Percentiles rank a stretch among this genome's conserved stretches.
phyloP scores from a whole-genome alignment of 805 yeast genomes.

The Hanseniaspora clermontiae region DNA sequence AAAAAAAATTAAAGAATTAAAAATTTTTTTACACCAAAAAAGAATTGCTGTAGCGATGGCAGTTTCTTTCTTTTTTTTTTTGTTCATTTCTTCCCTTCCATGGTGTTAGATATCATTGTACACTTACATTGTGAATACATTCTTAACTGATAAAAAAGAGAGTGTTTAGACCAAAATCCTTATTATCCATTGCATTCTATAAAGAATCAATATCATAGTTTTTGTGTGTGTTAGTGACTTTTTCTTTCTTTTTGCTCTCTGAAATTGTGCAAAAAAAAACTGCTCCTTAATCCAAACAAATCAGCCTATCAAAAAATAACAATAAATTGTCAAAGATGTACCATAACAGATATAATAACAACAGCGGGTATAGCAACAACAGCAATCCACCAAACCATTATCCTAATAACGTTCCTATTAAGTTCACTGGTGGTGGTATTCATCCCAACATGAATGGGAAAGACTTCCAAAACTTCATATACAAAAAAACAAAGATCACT shows the following conservation, averaged over 20 bases:
- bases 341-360: not conserved
- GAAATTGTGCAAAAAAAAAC: not conserved
- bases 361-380: not conserved
- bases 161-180: no score
- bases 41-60: no score
- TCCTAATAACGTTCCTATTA: not conserved
- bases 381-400: not conserved
- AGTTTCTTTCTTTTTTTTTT: not conserved
- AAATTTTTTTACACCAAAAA: no score
- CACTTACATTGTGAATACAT: not conserved
- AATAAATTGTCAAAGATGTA: not conserved
- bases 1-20: no score
- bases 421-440: slow-evolving; percentile 12
- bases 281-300: no score
- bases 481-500: slow-evolving; percentile 5
- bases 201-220: not conserved
- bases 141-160: no score
- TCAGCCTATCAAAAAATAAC: no score
- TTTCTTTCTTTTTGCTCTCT: not conserved
- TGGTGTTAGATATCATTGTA: not conserved
- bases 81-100: not conserved
- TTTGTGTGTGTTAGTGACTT: not conserved
- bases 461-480: slow-evolving; percentile 4
- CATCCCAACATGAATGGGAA: slow-evolving; percentile 12
- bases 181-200: no score